These are phyloP conservation scores for Penicillium atrosanguineum DNA, from an alignment of 495 filamentous ascomycete species.

Conservation along the genomic window DNA sequence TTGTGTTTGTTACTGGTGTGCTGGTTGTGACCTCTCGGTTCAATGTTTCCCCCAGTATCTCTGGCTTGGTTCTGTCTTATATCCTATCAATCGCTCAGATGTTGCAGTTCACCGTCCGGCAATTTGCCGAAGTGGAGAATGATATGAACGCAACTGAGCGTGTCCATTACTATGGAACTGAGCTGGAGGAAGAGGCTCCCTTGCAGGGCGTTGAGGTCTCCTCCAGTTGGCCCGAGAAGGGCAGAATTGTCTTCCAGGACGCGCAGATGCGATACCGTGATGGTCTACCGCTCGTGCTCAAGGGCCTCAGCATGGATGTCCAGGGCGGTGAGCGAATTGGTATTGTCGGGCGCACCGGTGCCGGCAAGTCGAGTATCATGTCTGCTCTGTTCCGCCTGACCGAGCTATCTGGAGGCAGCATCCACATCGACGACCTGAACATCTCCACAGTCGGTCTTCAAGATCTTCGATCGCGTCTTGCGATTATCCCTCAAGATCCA, in stretches of 20 bases:
- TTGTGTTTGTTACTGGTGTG: conserved; percentile 86
- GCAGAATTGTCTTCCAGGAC: conserved; percentile 79
- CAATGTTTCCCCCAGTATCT: conserved; percentile 76
- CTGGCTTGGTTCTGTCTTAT: conserved; percentile 85
- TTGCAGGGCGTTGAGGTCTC: conserved; percentile 66
- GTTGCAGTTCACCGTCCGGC: conserved; percentile 91
- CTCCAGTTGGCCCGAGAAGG: conserved; percentile 75
- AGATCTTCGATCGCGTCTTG: conserved; percentile 81
- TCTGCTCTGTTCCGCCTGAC: conserved; percentile 86
- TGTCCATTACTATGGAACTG: conserved; percentile 84
- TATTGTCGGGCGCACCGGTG: conserved; percentile 89
- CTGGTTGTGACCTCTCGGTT: conserved; percentile 94
- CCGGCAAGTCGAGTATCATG: conserved; percentile 95
- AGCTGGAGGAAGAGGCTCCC: conserved; percentile 85
- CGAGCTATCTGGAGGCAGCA: conserved; percentile 77
- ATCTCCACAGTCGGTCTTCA: conserved; percentile 81
- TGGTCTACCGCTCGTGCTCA: conserved; percentile 79
- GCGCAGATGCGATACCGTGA: conserved; percentile 89
- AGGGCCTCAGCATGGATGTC: conserved; percentile 74
- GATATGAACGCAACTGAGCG: conserved; percentile 96
- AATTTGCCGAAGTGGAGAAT: conserved; percentile 95
- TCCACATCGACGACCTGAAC: conserved; percentile 87
- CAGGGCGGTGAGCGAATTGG: conserved; percentile 86
- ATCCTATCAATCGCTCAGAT: conserved; percentile 93
- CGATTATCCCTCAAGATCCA: conserved; percentile 96